Percentiles rank a stretch among this genome's conserved stretches.
Conservation (phyloP, 1,284 basidiomycete species). For the Cutaneotrichosporon sp. region DNA sequence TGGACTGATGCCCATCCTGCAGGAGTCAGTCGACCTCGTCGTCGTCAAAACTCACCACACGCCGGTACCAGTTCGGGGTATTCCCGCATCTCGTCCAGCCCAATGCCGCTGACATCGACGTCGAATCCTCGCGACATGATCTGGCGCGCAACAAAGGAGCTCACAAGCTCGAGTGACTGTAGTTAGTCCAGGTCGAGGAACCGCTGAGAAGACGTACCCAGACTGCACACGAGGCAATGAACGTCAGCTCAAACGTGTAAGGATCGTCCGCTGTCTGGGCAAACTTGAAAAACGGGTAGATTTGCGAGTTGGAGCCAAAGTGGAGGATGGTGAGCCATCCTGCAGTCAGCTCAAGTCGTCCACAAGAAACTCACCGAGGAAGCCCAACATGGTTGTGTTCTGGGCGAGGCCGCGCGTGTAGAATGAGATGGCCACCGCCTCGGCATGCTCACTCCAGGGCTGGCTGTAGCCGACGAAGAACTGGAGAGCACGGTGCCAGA, state of each 20-base stretch:
- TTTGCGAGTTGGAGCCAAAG: constrained; percentile 53
- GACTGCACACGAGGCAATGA: constrained; percentile 53
- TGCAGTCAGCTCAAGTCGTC: constrained; percentile 9
- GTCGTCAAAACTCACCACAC: constrained; percentile 25
- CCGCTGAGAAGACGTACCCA: constrained; percentile 48
- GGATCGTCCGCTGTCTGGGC: constrained; percentile 51
- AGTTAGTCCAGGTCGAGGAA: no score
- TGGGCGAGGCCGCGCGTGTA: constrained; percentile 57
- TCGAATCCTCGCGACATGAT: constrained; percentile 50
- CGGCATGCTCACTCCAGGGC: constrained; percentile 53
- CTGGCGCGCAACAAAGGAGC: constrained; percentile 51
- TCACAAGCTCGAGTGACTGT: constrained; percentile 51
- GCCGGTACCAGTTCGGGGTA: constrained; percentile 51
- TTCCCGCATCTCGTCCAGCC: constrained; percentile 54
- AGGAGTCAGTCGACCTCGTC: neutral
- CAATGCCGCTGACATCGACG: constrained; percentile 53
- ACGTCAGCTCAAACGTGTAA: constrained; percentile 56
- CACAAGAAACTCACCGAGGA: constrained; percentile 40
- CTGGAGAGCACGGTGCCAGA: constrained; percentile 49
- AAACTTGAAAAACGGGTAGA: constrained; percentile 58
- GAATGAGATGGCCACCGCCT: constrained; percentile 51
- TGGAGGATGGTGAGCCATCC: constrained; percentile 53
- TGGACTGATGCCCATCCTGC: constrained; percentile 54
- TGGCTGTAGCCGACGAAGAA: constrained; percentile 51
- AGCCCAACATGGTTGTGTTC: constrained; percentile 53